Base-by-base conservation (phyloP, 768 basidiomycete species). In the Auricularia heimuer region DNA sequence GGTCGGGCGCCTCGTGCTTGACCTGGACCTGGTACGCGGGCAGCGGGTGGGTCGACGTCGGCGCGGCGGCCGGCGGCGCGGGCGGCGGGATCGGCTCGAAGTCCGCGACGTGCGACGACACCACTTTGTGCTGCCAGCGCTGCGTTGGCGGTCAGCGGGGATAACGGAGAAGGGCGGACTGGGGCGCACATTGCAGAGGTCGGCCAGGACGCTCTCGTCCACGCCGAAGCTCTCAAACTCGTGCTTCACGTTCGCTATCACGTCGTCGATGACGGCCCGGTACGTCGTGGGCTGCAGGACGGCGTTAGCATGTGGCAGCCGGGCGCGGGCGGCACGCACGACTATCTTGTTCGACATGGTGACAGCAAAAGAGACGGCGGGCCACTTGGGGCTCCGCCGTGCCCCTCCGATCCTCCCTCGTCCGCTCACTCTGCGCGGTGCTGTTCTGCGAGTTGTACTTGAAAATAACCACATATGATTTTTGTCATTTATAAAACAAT, bases 211-310 rank as follows among this genome's bases (percentile, higher is more conserved):
- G 21, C 94, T 92, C 74, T 98, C 90, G 73, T 87, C 82, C 68
- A 99, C 90, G 67, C 97, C 97, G 71, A 90, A 94, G 73, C 96
- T 94, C 74, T 98, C 95, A 77, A 98, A 99, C 74, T 98, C 95
- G 76, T 85, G 79, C 78, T 90, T 92, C 80, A 96, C 90, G 70
- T 82, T 80, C 37, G 78, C 77, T 70, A 98, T 89, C 69, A 98
- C 95, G 77, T 98, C 94, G 85, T 97, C 94, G 78, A 99, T 98
- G 77, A 99, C 90, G 66, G 85, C 75, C 68, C 96, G 91, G 77
- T 99, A 99, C 71, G 92, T 90, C 70, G 77, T 72, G 74, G 94
- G 94, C 94, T 95, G 86, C 84, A 82, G 76, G 65, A 68, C 75
- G 77, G 74, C 80, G 82, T 84, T 54, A 84, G 82, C 80, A 82